A percentile compares a stretch with the other conserved stretches of the same genome.
Evolutionary conservation across 495 filamentous ascomycete species (phyloP).

Genomic region (Penicillium nucicola): DNA sequence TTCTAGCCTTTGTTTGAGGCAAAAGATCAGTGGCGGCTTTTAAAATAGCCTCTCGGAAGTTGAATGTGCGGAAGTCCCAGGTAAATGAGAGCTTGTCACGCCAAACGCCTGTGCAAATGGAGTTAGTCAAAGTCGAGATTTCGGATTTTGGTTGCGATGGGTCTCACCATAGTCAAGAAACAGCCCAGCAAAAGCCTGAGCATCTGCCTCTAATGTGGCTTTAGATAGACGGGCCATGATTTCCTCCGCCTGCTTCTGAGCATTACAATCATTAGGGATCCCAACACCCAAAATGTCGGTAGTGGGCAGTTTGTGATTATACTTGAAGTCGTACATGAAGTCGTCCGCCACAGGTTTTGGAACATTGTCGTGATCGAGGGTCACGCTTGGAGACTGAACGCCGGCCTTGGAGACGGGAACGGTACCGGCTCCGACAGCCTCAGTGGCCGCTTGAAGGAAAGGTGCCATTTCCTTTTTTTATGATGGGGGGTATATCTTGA

Average conservation of each 20-base stretch:
- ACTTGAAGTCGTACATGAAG: slow-evolving; percentile 32
- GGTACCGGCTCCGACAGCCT: too few species aligned
- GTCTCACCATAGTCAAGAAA: slow-evolving; percentile 22
- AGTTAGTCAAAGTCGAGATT: slow-evolving; percentile 3
- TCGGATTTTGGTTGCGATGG: neutral
- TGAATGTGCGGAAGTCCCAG: slow-evolving; percentile 26
- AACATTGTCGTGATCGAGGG: slow-evolving; percentile 8
- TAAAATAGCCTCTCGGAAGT: slow-evolving; percentile 16
- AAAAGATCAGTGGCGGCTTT: slow-evolving; percentile 24
- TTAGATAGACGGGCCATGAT: slow-evolving; percentile 12
- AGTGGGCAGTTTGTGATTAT: slow-evolving; percentile 28
- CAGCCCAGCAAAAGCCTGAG: slow-evolving; percentile 16
- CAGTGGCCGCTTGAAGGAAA: slow-evolving; percentile 4
- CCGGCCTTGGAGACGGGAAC: neutral
- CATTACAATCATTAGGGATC: slow-evolving; percentile 15
- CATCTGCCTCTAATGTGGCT: slow-evolving; percentile 9
- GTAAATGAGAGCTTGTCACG: slow-evolving; percentile 24
- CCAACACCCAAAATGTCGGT: slow-evolving; percentile 11
- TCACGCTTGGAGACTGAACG: neutral
- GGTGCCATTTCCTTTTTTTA: slow-evolving; percentile 11
- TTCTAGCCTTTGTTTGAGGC: slow-evolving; percentile 18
- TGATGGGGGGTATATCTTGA: too few species aligned
- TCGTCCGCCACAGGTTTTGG: slow-evolving; percentile 11
- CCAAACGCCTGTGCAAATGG: slow-evolving; percentile 18
- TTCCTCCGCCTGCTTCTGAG: slow-evolving; percentile 15